A percentile compares a stretch with the other conserved stretches of the same genome.
These are phyloP conservation scores for Leucaena leucocephala DNA, from an alignment of 306 rosid species.

Conservation along the genomic window DNA sequence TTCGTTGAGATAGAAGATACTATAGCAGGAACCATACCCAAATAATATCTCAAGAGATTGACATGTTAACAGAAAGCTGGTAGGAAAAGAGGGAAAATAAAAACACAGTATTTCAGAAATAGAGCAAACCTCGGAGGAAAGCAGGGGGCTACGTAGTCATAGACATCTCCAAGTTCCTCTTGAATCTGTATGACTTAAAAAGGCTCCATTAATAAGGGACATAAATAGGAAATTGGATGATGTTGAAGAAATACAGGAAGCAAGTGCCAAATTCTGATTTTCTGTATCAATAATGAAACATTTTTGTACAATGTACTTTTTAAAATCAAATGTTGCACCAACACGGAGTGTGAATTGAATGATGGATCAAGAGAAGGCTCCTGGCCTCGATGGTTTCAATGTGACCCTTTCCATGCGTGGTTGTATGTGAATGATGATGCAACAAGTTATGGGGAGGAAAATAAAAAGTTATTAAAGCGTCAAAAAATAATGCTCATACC, in stretches of 20 bases:
- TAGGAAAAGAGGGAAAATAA: constrained; percentile 23
- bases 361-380: neutral
- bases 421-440: neutral
- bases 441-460: neutral
- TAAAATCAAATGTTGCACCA: neutral
- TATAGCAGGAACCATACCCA: constrained; percentile 29
- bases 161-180: constrained; percentile 94
- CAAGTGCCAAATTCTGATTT: neutral
- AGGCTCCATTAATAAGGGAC: constrained; percentile 32
- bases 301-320: neutral
- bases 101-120: constrained; percentile 31
- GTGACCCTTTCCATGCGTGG: neutral
- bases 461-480: constrained; percentile 24
- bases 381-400: neutral
- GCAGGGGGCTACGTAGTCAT: constrained; percentile 92
- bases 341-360: neutral
- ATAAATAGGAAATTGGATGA: constrained; percentile 12
- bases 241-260: neutral
- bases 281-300: neutral
- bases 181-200: constrained; percentile 67
- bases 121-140: constrained; percentile 88
- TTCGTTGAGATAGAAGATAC: constrained; percentile 3
- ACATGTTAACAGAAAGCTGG: constrained; percentile 34
- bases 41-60: constrained; percentile 29
- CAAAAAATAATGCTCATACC: constrained; percentile 51